Evolutionary conservation across 768 basidiomycete species (phyloP).

Genomic region (Zangia roseola): DNA sequence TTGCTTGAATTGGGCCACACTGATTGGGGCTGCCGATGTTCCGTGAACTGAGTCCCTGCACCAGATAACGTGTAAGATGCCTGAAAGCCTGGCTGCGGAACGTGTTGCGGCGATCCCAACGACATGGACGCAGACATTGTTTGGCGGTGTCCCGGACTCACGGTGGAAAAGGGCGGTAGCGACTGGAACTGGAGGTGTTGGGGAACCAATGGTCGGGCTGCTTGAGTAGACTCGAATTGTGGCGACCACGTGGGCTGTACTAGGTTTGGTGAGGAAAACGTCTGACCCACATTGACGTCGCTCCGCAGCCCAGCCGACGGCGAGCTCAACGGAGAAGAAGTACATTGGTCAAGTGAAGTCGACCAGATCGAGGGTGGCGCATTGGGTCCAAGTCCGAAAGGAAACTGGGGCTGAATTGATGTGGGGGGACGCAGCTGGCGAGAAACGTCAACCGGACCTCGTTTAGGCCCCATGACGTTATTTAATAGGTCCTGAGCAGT

Average conservation of each 20-base stretch:
- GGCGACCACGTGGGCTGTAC: conserved; percentile 22
- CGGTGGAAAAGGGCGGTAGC: conserved; percentile 8
- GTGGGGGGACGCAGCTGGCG: conserved; percentile 14
- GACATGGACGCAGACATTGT: conserved; percentile 17
- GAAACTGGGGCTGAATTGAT: conserved; percentile 39
- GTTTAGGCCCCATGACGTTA: conserved; percentile 32
- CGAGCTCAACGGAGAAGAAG: conserved; percentile 9
- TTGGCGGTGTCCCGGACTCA: conserved; percentile 14
- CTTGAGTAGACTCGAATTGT: conserved; percentile 25
- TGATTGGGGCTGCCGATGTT: conserved; percentile 11
- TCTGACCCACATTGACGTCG: conserved; percentile 12
- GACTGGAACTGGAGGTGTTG: conserved; percentile 15
- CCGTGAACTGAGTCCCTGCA: conserved; percentile 6
- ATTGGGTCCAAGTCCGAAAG: conserved; percentile 53
- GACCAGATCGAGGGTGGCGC: conserved; percentile 69
- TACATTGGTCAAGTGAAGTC: conserved; percentile 49
- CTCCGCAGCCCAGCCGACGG: conserved; percentile 11
- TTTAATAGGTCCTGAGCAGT: conserved; percentile 71
- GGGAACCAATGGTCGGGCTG: conserved; percentile 4
- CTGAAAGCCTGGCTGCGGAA: conserved; percentile 14
- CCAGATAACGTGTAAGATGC: conserved; percentile 7
- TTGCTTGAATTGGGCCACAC: conserved; percentile 10
- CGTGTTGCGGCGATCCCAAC: conserved; percentile 13
- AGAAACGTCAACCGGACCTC: conserved; percentile 13
- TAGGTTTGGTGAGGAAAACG: conserved; percentile 13